These are phyloP conservation scores for Hyphopichia pseudoburtonii DNA, from an alignment of 1,139 yeast species.

Conservation along the genomic window DNA sequence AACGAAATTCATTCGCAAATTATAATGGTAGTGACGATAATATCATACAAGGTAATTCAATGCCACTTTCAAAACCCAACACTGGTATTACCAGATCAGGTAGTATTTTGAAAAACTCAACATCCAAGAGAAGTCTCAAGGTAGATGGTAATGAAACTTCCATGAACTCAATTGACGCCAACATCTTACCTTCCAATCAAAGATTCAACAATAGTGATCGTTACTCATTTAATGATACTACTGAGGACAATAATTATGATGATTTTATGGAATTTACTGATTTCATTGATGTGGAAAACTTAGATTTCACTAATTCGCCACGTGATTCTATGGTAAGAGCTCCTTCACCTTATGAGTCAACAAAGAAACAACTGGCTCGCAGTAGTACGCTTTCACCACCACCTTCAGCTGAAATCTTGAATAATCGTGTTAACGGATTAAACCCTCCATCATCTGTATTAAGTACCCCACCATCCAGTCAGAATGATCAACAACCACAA, in stretches of 20 bases:
- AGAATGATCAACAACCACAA: constrained; percentile 5
- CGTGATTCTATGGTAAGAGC: constrained; percentile 4
- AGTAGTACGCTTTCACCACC: constrained; percentile 1
- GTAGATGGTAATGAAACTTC: constrained; percentile 11
- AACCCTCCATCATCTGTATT: background rate
- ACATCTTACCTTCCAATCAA: constrained; percentile 6
- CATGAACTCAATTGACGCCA: constrained; percentile 16
- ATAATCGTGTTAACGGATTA: background rate
- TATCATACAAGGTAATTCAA: constrained; percentile 30
- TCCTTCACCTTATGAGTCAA: constrained; percentile 1
- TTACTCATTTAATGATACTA: constrained; percentile 6
- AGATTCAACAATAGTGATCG: background rate
- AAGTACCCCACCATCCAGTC: constrained; percentile 10
- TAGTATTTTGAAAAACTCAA: constrained; percentile 50
- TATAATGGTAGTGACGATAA: constrained; percentile 51
- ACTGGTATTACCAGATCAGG: constrained; percentile 31
- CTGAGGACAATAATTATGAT: constrained; percentile 16
- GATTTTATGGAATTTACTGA: constrained; percentile 63
- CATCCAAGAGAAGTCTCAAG: constrained; percentile 9
- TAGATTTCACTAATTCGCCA: constrained; percentile 30
- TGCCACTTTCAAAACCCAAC: constrained; percentile 15
- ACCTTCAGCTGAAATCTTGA: background rate
- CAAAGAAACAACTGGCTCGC: background rate
- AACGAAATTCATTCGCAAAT: constrained; percentile 44
- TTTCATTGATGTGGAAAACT: constrained; percentile 58